phyloP scores from a whole-genome alignment of 768 basidiomycete genomes.

The Candolleomyces efflorescens region DNA sequence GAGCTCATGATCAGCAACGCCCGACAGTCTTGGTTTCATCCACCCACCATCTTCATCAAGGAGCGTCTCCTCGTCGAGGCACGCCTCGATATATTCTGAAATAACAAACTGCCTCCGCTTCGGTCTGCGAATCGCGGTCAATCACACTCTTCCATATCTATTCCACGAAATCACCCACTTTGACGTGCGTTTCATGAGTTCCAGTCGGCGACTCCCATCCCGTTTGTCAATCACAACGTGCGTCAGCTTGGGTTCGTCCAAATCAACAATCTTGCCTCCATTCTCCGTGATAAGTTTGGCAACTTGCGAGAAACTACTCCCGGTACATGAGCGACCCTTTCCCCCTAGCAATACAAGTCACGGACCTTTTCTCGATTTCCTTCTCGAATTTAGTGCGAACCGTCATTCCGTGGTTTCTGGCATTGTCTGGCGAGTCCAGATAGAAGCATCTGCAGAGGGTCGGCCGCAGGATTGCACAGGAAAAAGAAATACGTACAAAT shows the following conservation, averaged over 20 bases:
- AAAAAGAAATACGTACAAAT: conserved; percentile 52
- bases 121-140: conserved; percentile 45
- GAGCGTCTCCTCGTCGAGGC: conserved; percentile 78
- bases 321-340: conserved; percentile 4
- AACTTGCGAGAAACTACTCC: conserved; percentile 51
- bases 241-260: conserved; percentile 77
- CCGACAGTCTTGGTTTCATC: background rate
- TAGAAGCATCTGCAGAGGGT: conserved; percentile 70
- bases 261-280: conserved; percentile 67
- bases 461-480: background rate
- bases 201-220: conserved; percentile 67
- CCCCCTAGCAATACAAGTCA: background rate
- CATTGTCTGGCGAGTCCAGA: conserved; percentile 78
- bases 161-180: conserved; percentile 42
- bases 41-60: conserved; percentile 80
- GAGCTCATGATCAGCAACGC: background rate
- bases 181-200: conserved; percentile 67
- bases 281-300: conserved; percentile 52
- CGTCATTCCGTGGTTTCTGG: conserved; percentile 56
- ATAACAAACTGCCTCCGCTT: conserved; percentile 77
- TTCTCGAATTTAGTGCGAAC: conserved; percentile 51
- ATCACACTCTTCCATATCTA: conserved; percentile 11
- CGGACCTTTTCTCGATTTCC: conserved; percentile 52
- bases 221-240: conserved; percentile 84
- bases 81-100: conserved; percentile 72